phyloP scores from a whole-genome alignment of 768 basidiomycete species.

The Lactifluus piperatus region DNA sequence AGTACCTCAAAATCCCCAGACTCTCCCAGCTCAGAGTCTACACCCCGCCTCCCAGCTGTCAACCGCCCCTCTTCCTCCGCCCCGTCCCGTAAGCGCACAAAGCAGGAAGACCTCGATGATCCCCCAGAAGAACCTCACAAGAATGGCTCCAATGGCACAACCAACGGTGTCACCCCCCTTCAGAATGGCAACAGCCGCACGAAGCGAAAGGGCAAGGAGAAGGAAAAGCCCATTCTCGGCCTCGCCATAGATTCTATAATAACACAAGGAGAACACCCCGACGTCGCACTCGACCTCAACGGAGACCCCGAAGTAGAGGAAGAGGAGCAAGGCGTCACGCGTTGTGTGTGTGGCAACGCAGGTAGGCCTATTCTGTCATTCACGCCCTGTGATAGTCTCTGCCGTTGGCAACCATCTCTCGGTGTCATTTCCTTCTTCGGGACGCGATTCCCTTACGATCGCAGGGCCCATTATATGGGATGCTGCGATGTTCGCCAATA shows the following conservation, averaged over 20 bases:
- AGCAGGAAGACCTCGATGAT: constrained; percentile 70
- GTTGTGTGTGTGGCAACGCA: constrained; percentile 79
- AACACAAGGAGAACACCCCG: constrained; percentile 24
- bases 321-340: constrained; percentile 58
- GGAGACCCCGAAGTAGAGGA: constrained; percentile 35
- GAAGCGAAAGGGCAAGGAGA: constrained; percentile 62
- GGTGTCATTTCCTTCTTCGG: background rate
- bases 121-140: constrained; percentile 45
- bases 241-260: constrained; percentile 25
- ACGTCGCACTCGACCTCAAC: constrained; percentile 28
- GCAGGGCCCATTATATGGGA: background rate
- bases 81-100: constrained; percentile 43
- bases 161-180: constrained; percentile 23
- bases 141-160: constrained; percentile 28
- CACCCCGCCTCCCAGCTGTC: constrained; percentile 26
- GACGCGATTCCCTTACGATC: constrained; percentile 1
- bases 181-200: constrained; percentile 31
- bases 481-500: constrained; percentile 1
- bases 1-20: constrained; percentile 69
- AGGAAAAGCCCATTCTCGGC: constrained; percentile 35
- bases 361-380: constrained; percentile 38
- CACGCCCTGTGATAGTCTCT: constrained; percentile 5
- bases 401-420: background rate
- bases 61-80: constrained; percentile 23
- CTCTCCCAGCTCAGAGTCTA: constrained; percentile 45